Conservation (phyloP, 805 yeast genomes). For the Barnettozyma vustinii region DNA sequence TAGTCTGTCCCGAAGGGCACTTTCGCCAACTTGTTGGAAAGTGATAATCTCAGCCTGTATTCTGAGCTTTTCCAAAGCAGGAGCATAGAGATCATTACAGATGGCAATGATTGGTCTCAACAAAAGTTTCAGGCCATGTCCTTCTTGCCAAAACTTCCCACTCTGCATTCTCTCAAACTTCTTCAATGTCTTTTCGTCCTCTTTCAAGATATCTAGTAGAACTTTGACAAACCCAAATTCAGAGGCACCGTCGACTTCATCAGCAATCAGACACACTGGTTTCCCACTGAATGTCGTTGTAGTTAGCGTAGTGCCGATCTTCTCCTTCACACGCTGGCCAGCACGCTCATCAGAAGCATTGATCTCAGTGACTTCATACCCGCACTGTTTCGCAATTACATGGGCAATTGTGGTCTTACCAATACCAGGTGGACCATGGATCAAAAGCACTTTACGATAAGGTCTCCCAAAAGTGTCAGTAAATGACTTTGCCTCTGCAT, state of each 20-base stretch:
- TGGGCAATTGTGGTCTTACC: constrained; percentile 87
- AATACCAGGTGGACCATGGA: constrained; percentile 89
- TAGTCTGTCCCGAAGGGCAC: constrained; percentile 40
- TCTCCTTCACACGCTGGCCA: constrained; percentile 49
- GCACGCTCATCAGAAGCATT: constrained; percentile 82
- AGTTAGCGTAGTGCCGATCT: constrained; percentile 56
- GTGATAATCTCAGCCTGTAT: constrained; percentile 66
- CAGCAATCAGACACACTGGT: constrained; percentile 80
- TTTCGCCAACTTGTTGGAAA: constrained; percentile 54
- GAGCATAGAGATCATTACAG: constrained; percentile 81
- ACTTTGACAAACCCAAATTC: constrained; percentile 59
- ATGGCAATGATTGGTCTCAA: constrained; percentile 86
- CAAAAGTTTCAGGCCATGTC: constrained; percentile 36
- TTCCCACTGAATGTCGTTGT: constrained; percentile 60
- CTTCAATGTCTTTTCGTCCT: constrained; percentile 51
- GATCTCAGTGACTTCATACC: constrained; percentile 74
- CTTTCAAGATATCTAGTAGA: constrained; percentile 48
- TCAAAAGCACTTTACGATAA: constrained; percentile 54
- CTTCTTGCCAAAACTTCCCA: constrained; percentile 23
- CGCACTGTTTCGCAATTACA: constrained; percentile 73
- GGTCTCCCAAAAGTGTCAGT: constrained; percentile 57
- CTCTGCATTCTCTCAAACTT: constrained; percentile 24
- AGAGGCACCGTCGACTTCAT: constrained; percentile 82
- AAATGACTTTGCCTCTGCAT: constrained; percentile 5
- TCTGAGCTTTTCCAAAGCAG: constrained; percentile 68